A percentile compares a stretch with the other conserved stretches of the same genome.
These are phyloP conservation scores for Trametes hirsuta DNA, from an alignment of 1,284 basidiomycete species.

Conservation along the genomic window DNA sequence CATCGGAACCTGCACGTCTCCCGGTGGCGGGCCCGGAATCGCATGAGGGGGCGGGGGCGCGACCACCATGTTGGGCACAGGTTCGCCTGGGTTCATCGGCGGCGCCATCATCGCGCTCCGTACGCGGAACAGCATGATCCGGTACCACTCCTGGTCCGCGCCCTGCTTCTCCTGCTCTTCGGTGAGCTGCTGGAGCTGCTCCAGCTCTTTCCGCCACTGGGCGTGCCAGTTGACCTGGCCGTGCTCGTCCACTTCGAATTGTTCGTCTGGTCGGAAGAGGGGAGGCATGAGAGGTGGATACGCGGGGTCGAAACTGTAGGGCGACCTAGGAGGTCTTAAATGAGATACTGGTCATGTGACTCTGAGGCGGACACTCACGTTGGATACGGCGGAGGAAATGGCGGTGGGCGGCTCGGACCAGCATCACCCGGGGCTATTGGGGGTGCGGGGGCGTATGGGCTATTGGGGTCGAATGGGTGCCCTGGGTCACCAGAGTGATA, in stretches of 20 bases:
- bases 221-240: conserved; percentile 79
- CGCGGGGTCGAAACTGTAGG: conserved; percentile 63
- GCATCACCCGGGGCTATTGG: conserved; percentile 60
- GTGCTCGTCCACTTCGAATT: conserved; percentile 72
- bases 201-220: conserved; percentile 78
- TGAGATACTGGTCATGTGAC: too few relatives aligned
- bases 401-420: conserved; percentile 56
- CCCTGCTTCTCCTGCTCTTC: conserved; percentile 79
- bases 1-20: conserved; percentile 27
- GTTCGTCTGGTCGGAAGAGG: conserved; percentile 63
- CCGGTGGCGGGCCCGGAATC: conserved; percentile 30
- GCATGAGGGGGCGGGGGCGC: conserved; percentile 26
- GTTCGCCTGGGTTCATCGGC: conserved; percentile 59
- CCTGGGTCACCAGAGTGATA: conserved; percentile 47
- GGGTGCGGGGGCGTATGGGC: conserved; percentile 56
- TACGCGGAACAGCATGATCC: conserved; percentile 78
- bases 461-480: conserved; percentile 52
- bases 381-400: conserved; percentile 60
- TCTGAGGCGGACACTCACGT: conserved; percentile 42
- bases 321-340: background rate
- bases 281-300: conserved; percentile 64
- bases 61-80: conserved; percentile 38
- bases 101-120: conserved; percentile 69
- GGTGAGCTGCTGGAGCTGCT: conserved; percentile 70
- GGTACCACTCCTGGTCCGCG: conserved; percentile 78